These are phyloP conservation scores for Mycena latifolia DNA, from an alignment of 768 basidiomycete genomes.

Conservation along the genomic window DNA sequence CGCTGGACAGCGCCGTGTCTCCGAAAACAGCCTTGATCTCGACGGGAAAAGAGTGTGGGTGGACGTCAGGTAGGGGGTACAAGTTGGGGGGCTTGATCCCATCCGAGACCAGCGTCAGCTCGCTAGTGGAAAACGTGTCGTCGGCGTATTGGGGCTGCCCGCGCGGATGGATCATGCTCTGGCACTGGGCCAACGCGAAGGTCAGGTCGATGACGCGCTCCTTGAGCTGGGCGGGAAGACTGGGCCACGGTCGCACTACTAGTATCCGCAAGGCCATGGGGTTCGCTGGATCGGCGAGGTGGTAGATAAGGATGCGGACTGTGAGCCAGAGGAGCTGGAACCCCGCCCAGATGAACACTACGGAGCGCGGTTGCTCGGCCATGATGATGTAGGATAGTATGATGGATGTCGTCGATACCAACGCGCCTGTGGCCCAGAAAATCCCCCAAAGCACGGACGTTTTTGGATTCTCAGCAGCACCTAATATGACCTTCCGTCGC, in stretches of 20 bases:
- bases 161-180: conserved; percentile 36
- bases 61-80: conserved; percentile 12
- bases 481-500: conserved; percentile 39
- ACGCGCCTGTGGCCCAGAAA: conserved; percentile 40
- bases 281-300: conserved; percentile 33
- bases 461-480: conserved; percentile 34
- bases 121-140: conserved; percentile 13
- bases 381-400: conserved; percentile 39
- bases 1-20: conserved; percentile 40
- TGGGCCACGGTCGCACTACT: conserved; percentile 19
- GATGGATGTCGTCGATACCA: conserved; percentile 35
- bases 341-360: conserved; percentile 38
- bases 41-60: conserved; percentile 11
- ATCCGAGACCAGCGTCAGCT: not conserved
- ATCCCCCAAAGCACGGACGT: conserved; percentile 35
- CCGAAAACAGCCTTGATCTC: conserved; percentile 40
- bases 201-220: conserved; percentile 36
- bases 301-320: conserved; percentile 37
- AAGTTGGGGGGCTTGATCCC: conserved; percentile 9
- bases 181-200: conserved; percentile 31
- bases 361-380: conserved; percentile 16
- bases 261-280: conserved; percentile 23
- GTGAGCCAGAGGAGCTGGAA: conserved; percentile 43
- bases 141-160: conserved; percentile 32
- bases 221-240: conserved; percentile 28